Evolutionary conservation across 1,284 basidiomycete species (phyloP), one percentile per base, ranked within the genome.

Genomic region (Tilletia caries): DNA sequence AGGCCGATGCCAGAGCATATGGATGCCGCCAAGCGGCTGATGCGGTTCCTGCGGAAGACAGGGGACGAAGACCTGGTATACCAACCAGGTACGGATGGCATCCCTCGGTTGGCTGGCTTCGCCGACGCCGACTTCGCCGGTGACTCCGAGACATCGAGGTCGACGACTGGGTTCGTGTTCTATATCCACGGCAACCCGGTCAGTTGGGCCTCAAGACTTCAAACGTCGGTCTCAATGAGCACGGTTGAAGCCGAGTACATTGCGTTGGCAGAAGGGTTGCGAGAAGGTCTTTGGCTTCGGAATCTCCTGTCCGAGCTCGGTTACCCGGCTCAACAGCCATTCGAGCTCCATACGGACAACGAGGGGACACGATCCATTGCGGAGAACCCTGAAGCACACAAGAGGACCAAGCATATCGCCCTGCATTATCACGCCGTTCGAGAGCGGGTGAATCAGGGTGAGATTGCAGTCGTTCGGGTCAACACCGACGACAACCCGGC

Each of bases 241-340:
- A 62, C 29, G 18, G 33, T 37, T 6, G 58, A 62, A 33, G 58
- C 58, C 8, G 58, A 62, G 27, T 62, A 62, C 33, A 37, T 62
- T 62, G 58, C 58, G 20, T 23, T 62, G 58, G 58, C 58, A 10
- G 29, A 62, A 10, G 58, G 29, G n/a, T 20, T 37, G 15, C 27
- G 33, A n/a, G 58, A 62, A 33, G 58, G 29, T n/a, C 29, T 62
- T 18, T 62, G 58, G 58, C 29, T 62, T 8, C 4, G 58, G 25
- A 29, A 32, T 12, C 33, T 62, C 20, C 58, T 62, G 29, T 20
- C 15, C 5, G 58, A 62, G 27, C 27, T 62, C 58, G 48, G 48
- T 50, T 50, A n/a, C 25, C 48, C 48, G 20, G 48, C 20, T 8
- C 48, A 50, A 37, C 8, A n/a, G n/a, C 29, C 33, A 23, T 37